These are phyloP conservation scores for Hygrophoropsis aurantiaca DNA, from an alignment of 768 basidiomycete genomes.

Conservation along the genomic window DNA sequence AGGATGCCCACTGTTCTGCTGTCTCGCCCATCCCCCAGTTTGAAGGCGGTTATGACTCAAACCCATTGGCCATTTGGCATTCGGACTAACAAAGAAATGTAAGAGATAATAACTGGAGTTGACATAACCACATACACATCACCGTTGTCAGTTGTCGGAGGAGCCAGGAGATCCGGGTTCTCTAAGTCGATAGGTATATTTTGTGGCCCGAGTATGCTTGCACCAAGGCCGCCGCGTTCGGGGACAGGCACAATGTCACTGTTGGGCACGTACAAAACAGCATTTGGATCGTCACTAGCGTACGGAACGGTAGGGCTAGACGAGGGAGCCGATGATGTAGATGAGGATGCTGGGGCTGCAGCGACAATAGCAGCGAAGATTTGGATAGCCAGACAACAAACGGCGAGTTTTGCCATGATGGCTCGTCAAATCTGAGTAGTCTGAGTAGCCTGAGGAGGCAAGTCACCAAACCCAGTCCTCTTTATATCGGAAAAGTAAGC, in stretches of 20 bases:
- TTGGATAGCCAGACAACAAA: constrained; percentile 2
- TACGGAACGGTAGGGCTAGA: constrained; percentile 38
- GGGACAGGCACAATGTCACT: constrained; percentile 29
- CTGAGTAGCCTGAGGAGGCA: too few relatives aligned
- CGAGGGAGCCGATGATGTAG: constrained; percentile 3
- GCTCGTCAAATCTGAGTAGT: too few relatives aligned
- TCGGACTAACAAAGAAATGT: constrained; percentile 30
- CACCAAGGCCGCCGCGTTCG: constrained; percentile 40
- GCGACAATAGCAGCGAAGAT: constrained; percentile 4
- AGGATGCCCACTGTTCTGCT: constrained; percentile 45
- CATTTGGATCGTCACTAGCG: constrained; percentile 37
- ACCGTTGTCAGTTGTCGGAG: constrained; percentile 46
- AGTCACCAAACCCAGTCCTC: too few relatives aligned
- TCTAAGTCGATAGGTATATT: constrained; percentile 41
- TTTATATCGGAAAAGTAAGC: too few relatives aligned
- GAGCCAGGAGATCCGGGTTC: constrained; percentile 45
- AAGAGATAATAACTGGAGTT: background rate
- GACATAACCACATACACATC: constrained; percentile 33
- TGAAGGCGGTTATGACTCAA: constrained; percentile 57
- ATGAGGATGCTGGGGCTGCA: constrained; percentile 1
- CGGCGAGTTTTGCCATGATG: constrained; percentile 7
- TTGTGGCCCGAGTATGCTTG: constrained; percentile 41
- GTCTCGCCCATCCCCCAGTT: constrained; percentile 60
- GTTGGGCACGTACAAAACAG: constrained; percentile 30
- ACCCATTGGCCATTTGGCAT: constrained; percentile 58